Base-by-base conservation (phyloP, 805 yeast species). In the Komagataella ulmi region DNA sequence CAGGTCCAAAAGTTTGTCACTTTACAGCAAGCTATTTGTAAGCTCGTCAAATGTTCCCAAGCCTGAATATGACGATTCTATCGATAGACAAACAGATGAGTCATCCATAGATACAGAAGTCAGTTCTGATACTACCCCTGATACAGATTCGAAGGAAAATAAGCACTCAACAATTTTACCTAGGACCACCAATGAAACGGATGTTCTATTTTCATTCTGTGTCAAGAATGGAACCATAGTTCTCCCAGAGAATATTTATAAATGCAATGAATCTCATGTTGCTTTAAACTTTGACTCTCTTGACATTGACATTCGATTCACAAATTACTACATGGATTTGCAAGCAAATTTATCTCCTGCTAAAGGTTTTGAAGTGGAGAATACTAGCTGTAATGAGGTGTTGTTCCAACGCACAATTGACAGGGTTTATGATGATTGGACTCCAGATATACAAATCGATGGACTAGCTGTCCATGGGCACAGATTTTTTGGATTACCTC, bases 281-380 rank as follows among this genome's bases (percentile, higher is more conserved):
- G 79, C 84, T 0, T 61, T 90, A 1, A 73, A 74, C 45, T 81
- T 88, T 58, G 81, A 82, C 19, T 70, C 74, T 17, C 68, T 90
- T 46, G 88, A 81, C 55, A 76, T 87, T 24, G 97, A 89, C 61
- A 71, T 88, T n/a, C 71, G 98, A 52, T 85, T 88, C 65, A 84
- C 91, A 17, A 86, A 88, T 58, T 93, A 85, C 64, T 93, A 91
- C 61, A 90, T 93, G 97, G 97, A 91, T 61, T 62, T 91, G 54
- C 91, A 88, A 59, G 85, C 84, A 1, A 80, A 86, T 56, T 71
- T 82, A 45, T 73, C 85, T 10, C 88, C 90, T 0, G 62, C 81
- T 2, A 63, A 60, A 4, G 79, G 77, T 0, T 55, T 62, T 10
- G 52, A 56, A 14, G 49, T 62, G 8, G 61, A 57, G n/a, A 51